Evolutionary conservation across 2,329 filamentous ascomycete species (phyloP), one percentile per base, ranked within the genome.

Genomic region (Exophiala viscosa): DNA sequence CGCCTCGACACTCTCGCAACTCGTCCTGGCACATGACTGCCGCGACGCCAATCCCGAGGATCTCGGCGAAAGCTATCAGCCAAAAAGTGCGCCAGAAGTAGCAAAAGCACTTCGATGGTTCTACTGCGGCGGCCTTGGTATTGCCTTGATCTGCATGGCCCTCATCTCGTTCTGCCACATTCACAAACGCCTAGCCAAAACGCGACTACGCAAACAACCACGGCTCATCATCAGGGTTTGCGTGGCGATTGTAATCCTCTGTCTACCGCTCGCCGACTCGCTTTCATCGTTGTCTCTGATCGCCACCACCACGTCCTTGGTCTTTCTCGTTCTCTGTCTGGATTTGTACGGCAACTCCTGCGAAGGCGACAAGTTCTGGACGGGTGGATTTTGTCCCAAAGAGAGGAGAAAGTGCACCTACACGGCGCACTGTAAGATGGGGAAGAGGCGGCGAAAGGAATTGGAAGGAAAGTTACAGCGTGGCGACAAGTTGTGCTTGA

Each of bases 41-140:
- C 59, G 69, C 1, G 67, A 77, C 52, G 67, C 80, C 1, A 69
- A 80, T 23, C 54, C 73, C 1, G 69, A 79, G 7, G 69, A 73
- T 31, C 69, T 86, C 0, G 78, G 76, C 5, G 74, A 78, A 23
- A 65, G 70, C 11, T 84, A 83, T 62, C 67, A 71, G 15, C 66
- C 68, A 1, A 73, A 74, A 41, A 77, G 78, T 1, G 76, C 79
- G 49, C 66, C 67, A 0, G 69, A 79, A n/a, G 69, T 85, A n/a
- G 63, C 70, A 5, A 54, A 66, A 6, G 81, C 80, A 2, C 71
- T 84, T 14, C 74, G 81, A 11, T 83, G 81, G 73, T 85, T 82
- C 66, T 86, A 85, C 66, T 85, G 82, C 65, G 75, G 72, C n/a
- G 83, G 83, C 1, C 71, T 85, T 2, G 80, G 77, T 18, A 68